phyloP scores from a whole-genome alignment of 768 basidiomycete genomes.

The Psilocybe tampanensis region DNA sequence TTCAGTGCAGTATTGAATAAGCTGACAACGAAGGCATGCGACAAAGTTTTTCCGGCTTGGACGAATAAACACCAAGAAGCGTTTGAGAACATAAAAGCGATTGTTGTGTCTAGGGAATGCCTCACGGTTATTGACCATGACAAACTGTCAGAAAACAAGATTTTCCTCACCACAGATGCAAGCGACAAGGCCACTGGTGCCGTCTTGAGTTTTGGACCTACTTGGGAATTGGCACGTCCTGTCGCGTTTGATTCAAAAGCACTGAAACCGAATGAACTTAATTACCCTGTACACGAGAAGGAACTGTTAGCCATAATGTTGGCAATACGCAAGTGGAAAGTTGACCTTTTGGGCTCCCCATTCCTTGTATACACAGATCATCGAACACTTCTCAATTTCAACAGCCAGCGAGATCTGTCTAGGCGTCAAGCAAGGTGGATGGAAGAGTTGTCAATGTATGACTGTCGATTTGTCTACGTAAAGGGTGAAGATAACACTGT shows the following conservation, averaged over 20 bases:
- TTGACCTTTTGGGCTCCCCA: constrained; percentile 21
- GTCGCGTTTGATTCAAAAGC: constrained; percentile 32
- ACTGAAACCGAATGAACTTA: constrained; percentile 26
- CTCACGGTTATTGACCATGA: constrained; percentile 14
- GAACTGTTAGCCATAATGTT: constrained; percentile 39
- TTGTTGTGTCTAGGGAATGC: constrained; percentile 15
- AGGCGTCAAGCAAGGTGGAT: constrained; percentile 37
- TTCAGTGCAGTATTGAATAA: neutral
- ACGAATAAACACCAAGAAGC: constrained; percentile 1
- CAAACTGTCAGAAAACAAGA: constrained; percentile 21
- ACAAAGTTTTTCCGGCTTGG: constrained; percentile 13
- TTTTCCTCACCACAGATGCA: constrained; percentile 37
- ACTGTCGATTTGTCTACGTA: too few relatives aligned
- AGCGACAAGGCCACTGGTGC: constrained; percentile 30
- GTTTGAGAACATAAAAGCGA: constrained; percentile 14
- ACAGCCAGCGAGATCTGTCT: constrained; percentile 32
- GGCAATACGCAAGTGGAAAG: constrained; percentile 28
- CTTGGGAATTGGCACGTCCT: constrained; percentile 34
- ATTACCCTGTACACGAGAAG: constrained; percentile 41
- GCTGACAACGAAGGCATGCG: constrained; percentile 11
- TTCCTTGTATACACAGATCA: constrained; percentile 39
- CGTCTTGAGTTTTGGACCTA: constrained; percentile 29
- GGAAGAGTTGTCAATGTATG: neutral
- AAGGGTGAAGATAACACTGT: too few relatives aligned
- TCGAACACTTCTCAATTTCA: constrained; percentile 34